A percentile compares a stretch with the other conserved stretches of the same genome.
phyloP scores from a whole-genome alignment of 441 rosid species.

The Pelargonium cotyledonis region DNA sequence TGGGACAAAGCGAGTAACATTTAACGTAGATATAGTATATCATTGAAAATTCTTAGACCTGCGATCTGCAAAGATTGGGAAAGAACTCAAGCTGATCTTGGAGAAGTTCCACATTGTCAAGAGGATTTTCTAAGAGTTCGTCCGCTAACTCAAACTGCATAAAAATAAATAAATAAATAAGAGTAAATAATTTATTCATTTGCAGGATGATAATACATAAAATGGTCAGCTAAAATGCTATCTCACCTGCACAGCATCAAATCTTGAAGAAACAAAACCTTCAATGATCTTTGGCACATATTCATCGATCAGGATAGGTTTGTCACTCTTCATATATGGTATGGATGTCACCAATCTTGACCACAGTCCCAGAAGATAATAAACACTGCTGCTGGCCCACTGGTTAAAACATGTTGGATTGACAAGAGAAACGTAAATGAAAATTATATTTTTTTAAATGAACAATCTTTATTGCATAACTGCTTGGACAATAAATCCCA shows the following conservation, averaged over 20 bases:
- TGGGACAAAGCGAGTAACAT: constrained; percentile 18
- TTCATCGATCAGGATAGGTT: constrained; percentile 91
- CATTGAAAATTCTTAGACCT: constrained; percentile 43
- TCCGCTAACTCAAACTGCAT: constrained; percentile 70
- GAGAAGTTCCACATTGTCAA: constrained; percentile 96
- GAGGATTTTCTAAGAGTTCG: constrained; percentile 80
- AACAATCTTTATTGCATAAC: neutral
- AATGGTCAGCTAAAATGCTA: neutral
- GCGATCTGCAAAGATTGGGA: constrained; percentile 96
- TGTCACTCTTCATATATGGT: constrained; percentile 90
- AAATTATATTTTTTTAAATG: neutral
- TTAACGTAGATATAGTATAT: constrained; percentile 1
- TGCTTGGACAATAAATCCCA: constrained; percentile 12
- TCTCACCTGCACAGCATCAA: constrained; percentile 83
- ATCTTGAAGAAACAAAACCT: constrained; percentile 89
- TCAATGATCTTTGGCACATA: constrained; percentile 96
- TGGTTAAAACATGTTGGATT: constrained; percentile 22
- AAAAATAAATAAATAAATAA: too few species aligned
- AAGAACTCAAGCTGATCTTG: constrained; percentile 99
- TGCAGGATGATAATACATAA: constrained; percentile 2
- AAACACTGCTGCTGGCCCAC: constrained; percentile 99
- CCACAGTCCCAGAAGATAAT: constrained; percentile 95
- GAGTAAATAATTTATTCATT: constrained; percentile 7
- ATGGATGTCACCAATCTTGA: constrained; percentile 91
- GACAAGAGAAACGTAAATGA: neutral